phyloP scores from a whole-genome alignment of 139 green algal species.

The Mesotaenium endlicherianum region DNA sequence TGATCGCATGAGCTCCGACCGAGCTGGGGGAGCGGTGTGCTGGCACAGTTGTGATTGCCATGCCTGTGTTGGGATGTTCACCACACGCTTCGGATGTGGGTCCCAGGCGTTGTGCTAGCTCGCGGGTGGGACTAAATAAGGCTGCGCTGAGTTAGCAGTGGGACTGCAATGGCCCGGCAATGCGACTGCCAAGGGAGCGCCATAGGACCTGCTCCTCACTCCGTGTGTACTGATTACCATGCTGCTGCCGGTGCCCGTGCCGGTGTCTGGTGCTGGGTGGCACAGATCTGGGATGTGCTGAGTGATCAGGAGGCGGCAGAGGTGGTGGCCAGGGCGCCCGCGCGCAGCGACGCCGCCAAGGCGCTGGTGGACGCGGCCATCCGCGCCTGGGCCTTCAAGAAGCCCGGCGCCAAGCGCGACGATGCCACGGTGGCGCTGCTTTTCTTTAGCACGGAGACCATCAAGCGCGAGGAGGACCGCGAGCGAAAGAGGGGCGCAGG shows the following conservation, averaged over 20 bases:
- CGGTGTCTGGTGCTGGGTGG: not conserved
- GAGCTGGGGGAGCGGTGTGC: no score
- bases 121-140: not conserved
- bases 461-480: no score
- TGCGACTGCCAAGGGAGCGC: not conserved
- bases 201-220: not conserved
- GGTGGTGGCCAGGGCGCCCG: not conserved
- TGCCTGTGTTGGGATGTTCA: no score
- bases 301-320: not conserved
- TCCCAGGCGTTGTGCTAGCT: not conserved
- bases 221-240: not conserved
- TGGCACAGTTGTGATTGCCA: no score
- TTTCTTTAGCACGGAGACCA: no score
- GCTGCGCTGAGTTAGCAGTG: not conserved
- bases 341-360: not conserved
- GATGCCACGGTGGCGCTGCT: not conserved
- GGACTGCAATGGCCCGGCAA: not conserved
- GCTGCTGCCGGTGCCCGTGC: not conserved
- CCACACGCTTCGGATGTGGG: not conserved
- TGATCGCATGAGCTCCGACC: no score
- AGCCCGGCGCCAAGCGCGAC: not conserved
- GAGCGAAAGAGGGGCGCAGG: no score
- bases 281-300: constrained; percentile 12
- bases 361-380: not conserved
- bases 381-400: not conserved